phyloP scores from a whole-genome alignment of 2,329 filamentous ascomycete genomes.

The Trichoderma sp. region DNA sequence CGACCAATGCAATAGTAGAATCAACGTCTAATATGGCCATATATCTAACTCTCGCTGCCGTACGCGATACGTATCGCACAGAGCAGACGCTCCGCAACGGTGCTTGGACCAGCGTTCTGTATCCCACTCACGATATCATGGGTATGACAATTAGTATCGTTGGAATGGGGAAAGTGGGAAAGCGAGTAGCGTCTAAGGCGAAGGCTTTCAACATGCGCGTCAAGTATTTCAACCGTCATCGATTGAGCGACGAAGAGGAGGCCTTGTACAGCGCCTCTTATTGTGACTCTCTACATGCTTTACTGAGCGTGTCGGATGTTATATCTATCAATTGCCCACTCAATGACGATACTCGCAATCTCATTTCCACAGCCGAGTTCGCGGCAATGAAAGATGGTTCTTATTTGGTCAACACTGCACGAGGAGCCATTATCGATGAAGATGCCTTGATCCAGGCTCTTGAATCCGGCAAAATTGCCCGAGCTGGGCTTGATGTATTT shows the following conservation, averaged over 20 bases:
- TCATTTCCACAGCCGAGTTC: not conserved
- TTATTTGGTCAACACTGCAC: not conserved
- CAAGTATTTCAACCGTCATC: not conserved
- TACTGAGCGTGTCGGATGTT: not conserved
- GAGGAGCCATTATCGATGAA: not conserved
- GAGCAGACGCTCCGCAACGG: not conserved
- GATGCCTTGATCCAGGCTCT: not conserved
- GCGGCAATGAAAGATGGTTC: not conserved
- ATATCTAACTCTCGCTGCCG: not conserved
- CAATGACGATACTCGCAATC: not conserved
- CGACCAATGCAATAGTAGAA: not conserved
- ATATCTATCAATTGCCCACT: not conserved
- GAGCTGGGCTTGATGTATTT: not conserved
- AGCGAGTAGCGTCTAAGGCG: not conserved
- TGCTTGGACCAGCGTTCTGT: not conserved
- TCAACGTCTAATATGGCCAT: not conserved
- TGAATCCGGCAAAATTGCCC: not conserved
- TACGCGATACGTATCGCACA: not conserved
- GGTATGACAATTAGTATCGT: not conserved
- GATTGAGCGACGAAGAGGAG: not conserved
- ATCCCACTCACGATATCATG: not conserved
- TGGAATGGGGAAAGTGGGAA: not conserved
- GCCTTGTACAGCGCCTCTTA: not conserved
- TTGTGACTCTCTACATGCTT: not conserved
- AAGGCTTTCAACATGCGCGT: not conserved